phyloP scores from a whole-genome alignment of 2,329 filamentous ascomycete species.

The Alternaria tenuissima region DNA sequence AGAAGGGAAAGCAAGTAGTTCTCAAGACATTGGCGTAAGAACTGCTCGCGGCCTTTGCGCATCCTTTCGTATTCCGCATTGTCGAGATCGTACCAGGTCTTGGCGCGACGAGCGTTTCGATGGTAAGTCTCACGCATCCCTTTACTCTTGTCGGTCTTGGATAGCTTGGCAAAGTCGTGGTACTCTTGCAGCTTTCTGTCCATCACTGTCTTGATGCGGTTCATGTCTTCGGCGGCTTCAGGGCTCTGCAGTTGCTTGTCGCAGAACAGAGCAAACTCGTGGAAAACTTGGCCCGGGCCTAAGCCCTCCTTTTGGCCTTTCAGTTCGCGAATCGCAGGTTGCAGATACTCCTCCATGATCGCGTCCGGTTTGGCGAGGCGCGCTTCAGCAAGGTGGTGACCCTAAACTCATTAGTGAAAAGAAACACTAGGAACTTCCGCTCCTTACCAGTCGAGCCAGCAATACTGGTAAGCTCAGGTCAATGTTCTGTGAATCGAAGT shows the following conservation, averaged over 20 bases:
- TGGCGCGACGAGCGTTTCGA: slow-evolving; percentile 73
- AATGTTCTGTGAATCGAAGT: slow-evolving; percentile 41
- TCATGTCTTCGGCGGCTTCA: slow-evolving; percentile 83
- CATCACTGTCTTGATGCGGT: slow-evolving; percentile 78
- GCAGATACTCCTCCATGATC: slow-evolving; percentile 86
- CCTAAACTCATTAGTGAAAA: slow-evolving; percentile 55
- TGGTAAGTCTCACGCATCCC: slow-evolving; percentile 60
- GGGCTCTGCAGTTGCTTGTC: slow-evolving; percentile 91
- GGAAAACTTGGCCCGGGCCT: slow-evolving; percentile 87
- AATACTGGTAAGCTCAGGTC: slow-evolving; percentile 66
- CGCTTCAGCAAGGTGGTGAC: slow-evolving; percentile 87
- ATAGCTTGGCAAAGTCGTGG: slow-evolving; percentile 71
- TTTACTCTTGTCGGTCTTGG: slow-evolving; percentile 57
- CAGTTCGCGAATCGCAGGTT: slow-evolving; percentile 83
- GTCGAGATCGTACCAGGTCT: slow-evolving; percentile 89
- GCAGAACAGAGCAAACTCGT: slow-evolving; percentile 94
- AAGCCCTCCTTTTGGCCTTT: slow-evolving; percentile 71
- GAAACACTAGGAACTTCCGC: not conserved
- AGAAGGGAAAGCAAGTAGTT: slow-evolving; percentile 89
- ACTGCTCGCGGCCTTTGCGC: slow-evolving; percentile 77
- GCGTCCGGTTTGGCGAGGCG: slow-evolving; percentile 88
- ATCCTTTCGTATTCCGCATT: slow-evolving; percentile 84
- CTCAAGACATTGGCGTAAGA: slow-evolving; percentile 87
- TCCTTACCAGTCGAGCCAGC: slow-evolving; percentile 76
- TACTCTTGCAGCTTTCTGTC: slow-evolving; percentile 85